Conservation (phyloP, 352 stramenopile genomes). For the Globisporangium middletonii region DNA sequence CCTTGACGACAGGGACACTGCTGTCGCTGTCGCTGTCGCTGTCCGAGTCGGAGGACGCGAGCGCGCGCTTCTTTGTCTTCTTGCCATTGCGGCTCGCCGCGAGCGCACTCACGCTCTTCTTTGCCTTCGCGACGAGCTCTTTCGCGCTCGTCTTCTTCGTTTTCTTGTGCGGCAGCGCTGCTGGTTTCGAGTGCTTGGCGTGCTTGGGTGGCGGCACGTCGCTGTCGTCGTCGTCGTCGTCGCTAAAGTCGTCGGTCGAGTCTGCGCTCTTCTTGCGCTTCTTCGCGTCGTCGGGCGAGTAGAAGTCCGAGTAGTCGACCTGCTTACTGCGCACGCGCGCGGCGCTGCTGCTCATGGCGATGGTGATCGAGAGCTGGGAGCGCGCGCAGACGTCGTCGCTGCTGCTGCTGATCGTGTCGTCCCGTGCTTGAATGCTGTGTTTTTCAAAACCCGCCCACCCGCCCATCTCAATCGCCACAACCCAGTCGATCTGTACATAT, state of each 20-base stretch:
- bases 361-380: conserved; percentile 4
- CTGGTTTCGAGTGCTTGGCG: conserved; percentile 4
- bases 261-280: conserved; percentile 17
- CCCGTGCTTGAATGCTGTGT: background rate
- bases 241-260: conserved; percentile 17
- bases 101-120: background rate
- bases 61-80: conserved; percentile 1
- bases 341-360: conserved; percentile 22
- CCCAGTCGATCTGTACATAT: too few relatives aligned
- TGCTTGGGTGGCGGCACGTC: conserved; percentile 12
- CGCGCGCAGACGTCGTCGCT: background rate
- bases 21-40: conserved; percentile 7
- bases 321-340: conserved; percentile 27
- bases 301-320: conserved; percentile 40
- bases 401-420: background rate
- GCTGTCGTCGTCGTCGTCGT: conserved; percentile 26
- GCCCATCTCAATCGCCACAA: too few relatives aligned
- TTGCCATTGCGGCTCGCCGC: background rate
- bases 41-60: background rate
- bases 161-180: background rate
- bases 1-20: background rate
- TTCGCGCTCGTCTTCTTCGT: conserved; percentile 10
- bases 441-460: background rate
- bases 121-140: background rate
- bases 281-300: conserved; percentile 12